Evolutionary conservation across 1,284 basidiomycete species (phyloP), one percentile per base, ranked within the genome.

Genomic region (Ustilago xerochloae): DNA sequence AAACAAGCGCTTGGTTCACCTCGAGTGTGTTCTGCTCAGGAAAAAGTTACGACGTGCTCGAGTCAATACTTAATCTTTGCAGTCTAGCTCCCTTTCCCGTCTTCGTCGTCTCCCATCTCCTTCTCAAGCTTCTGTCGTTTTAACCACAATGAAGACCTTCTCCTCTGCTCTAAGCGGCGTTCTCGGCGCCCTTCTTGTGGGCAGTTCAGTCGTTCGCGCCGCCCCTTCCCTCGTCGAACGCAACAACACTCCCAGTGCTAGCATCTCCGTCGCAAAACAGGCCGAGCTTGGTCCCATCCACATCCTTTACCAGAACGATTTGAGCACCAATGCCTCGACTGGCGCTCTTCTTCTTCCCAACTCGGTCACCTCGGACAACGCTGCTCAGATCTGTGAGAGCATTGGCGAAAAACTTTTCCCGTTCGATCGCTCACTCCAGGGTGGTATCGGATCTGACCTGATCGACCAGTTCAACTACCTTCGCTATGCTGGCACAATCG

Each of bases 281-380:
- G 38, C 61, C 20, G 50, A 62, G 16, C 32, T 73, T 18, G 70
- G 70, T 4, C 57, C 72, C 24, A 54, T 69, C 35, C 65, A 77
- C 22, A 64, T 78, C 50, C 77, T 80, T 38, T 70, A 49, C 41
- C 77, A 78, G 55, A 80, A 80, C 39, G 78, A 80, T 45, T 71
- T 80, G 24, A 63, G 63, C 53, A 59, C 22, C 43, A 67, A 65
- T 35, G 48, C 68, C 26, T 58, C 63, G 22, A 72, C 67, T 20
- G 68, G 75, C 9, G 78, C 78, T 12, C 36, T 80, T n/a, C 66
- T 78, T 3, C 55, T 77, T 6, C 56, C 52, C 12, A 57, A 65
- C 18, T 35, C 62, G 3, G 63, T 75, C 22, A 26, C 49, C 39
- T 53, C 68, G 6, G 32, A 55, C 15, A 51, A 36, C 12, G 77